Base-by-base conservation (phyloP, 2,329 filamentous ascomycete species). In the Arthrinium phaeospermum region DNA sequence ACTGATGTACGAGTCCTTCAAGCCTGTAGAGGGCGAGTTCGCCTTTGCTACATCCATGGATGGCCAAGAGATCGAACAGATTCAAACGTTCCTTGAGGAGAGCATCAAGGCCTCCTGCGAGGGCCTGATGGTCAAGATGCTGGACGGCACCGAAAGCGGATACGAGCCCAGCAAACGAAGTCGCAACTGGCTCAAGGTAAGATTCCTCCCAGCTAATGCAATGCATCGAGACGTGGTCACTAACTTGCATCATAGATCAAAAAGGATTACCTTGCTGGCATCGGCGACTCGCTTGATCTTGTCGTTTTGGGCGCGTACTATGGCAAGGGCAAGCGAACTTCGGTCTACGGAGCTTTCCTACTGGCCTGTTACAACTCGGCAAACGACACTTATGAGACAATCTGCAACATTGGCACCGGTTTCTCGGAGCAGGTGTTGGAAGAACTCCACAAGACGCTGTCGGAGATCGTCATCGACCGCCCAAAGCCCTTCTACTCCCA, bases 121-220 rank as follows among this genome's bases (percentile, higher is more conserved):
- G 85, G 96, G 96, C 14, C 86, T 99, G 70, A 99, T 99, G 96
- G 96, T 99, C 19, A 99, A 99, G 86, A 99, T 99, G 96, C 85
- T 99, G 73, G 96, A 98, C 81, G 96, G 96, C 0, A 86, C 90
- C 8, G 96, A 98, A 82, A 97, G 94, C 77, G 94, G 94, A 77
- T 99, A 99, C 80, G 96, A 98, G 83, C 96, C 96, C 27, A 97
- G 94, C 79, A 98, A 97, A 81, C 92, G 96, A 75, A 97, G 94
- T 83, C 93, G 96, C 73, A 99, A 99, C 80, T 99, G 96, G 96
- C 92, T 99, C 75, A 99, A 99, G 88, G 92, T 93, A 86, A 78
- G 80, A 75, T 44, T 68, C 30, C 27, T 69, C 14, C 57, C 22
- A 41, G 10, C 49, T 37, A 47, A 22, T 70, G 24, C 67, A 37